Conservation (phyloP, 768 basidiomycete species). For the Cyclocybe aegerita region DNA sequence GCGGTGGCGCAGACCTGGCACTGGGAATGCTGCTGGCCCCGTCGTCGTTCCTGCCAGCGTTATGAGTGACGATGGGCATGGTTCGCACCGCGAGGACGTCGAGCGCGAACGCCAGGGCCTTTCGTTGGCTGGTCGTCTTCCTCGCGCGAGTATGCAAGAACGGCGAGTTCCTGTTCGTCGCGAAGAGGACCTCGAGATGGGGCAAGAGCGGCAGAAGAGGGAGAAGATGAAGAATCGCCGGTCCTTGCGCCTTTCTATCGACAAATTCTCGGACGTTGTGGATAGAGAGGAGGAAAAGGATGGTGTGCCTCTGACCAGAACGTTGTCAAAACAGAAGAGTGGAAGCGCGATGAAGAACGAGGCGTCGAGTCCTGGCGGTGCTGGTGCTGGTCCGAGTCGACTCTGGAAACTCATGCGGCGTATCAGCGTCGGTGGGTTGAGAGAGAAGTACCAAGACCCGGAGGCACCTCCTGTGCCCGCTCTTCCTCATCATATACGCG, state of each 20-base stretch:
- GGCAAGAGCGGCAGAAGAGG: slow-evolving; percentile 11
- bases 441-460: slow-evolving; percentile 46
- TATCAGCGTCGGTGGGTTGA: slow-evolving; percentile 62
- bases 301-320: neutral
- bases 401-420: slow-evolving; percentile 73
- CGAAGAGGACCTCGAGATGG: slow-evolving; percentile 10
- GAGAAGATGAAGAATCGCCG: slow-evolving; percentile 16
- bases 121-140: neutral
- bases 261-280: slow-evolving; percentile 20
- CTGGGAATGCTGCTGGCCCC: slow-evolving; percentile 3
- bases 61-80: slow-evolving; percentile 2
- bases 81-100: neutral
- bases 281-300: slow-evolving; percentile 1
- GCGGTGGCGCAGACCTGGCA: slow-evolving; percentile 23
- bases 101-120: neutral
- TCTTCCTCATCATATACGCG: slow-evolving; percentile 44
- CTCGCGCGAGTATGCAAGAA: slow-evolving; percentile 35
- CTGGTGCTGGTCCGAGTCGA: slow-evolving; percentile 35
- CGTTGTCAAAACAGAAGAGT: neutral
- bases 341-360: neutral
- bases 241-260: slow-evolving; percentile 32
- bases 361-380: slow-evolving; percentile 1
- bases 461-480: slow-evolving; percentile 58
- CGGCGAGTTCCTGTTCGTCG: slow-evolving; percentile 16
- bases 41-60: slow-evolving; percentile 11